These are phyloP conservation scores for Mycena galericulata DNA, from an alignment of 768 basidiomycete species.

Conservation along the genomic window DNA sequence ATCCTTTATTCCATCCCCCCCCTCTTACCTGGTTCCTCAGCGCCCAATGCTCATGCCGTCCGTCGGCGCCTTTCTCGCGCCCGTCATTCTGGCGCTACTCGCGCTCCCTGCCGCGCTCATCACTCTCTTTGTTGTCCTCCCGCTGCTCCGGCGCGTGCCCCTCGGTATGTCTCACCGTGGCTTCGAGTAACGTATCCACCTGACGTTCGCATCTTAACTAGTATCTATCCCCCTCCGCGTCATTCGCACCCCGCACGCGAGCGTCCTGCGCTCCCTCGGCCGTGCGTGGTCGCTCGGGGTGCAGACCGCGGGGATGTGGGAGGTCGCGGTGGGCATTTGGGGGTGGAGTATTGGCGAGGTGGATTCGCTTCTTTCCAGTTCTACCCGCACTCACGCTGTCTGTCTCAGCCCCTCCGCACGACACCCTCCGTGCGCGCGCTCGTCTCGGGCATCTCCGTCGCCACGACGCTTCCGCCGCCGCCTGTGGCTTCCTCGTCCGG, in stretches of 20 bases:
- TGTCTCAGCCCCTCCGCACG: slow-evolving; percentile 54
- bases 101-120: slow-evolving; percentile 52
- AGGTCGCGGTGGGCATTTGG: slow-evolving; percentile 70
- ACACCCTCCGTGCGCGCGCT: slow-evolving; percentile 49
- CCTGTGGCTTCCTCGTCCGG: slow-evolving; percentile 31
- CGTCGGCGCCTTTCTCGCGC: slow-evolving; percentile 48
- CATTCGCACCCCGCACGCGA: slow-evolving; percentile 8
- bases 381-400: not conserved
- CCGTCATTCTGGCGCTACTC: slow-evolving; percentile 54
- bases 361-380: slow-evolving; percentile 22
- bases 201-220: not conserved
- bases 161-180: slow-evolving; percentile 61
- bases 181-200: slow-evolving; percentile 59
- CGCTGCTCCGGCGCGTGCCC: slow-evolving; percentile 67
- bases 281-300: slow-evolving; percentile 64
- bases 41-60: slow-evolving; percentile 22
- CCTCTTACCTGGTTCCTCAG: not conserved
- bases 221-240: slow-evolving; percentile 63
- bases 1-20: not conserved
- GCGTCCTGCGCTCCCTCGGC: slow-evolving; percentile 58
- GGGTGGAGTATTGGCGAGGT: slow-evolving; percentile 71
- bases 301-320: slow-evolving; percentile 70
- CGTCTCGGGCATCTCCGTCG: slow-evolving; percentile 72
- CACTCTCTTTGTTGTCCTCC: slow-evolving; percentile 64
- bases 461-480: slow-evolving; percentile 43